Evolutionary conservation across 345 rosid species (phyloP), one percentile per base, ranked within the genome.

Genomic region (Eucalyptus coolabah): DNA sequence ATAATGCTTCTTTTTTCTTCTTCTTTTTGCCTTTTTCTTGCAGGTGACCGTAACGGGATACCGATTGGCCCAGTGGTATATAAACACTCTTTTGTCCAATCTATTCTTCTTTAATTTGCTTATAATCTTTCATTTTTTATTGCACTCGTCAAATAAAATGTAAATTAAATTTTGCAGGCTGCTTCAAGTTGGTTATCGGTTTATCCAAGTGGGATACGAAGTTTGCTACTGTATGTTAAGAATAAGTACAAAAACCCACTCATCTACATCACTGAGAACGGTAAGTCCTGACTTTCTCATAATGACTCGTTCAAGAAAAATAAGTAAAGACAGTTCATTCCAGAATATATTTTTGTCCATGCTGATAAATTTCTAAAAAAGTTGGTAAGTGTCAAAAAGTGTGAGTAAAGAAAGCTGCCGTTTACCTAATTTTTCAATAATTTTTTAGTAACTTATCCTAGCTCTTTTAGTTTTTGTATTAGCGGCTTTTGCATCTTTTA

Each of bases 21-120:
- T 24, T 24, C 12, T 24, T 56, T 24, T 56, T 56, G 12, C 10
- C 3, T 42, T 21, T 50, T n/a, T 53, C 50, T 87, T 49, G 69
- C 23, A 92, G 93, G 67, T 28, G 67, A 24, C 12, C 93, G 90
- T 9, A 87, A 91, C 23, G 91, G 92, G 56, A 42, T 89, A 18
- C 91, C 91, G 2, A 91, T 91, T 18, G 91, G 91, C 23, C 89
- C 85, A 32, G 26, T 40, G 90, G 91, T 88, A 85, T 12, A 17
- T 3, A 14, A 44, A 28, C n/a, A 44, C 14, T n/a, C 32, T 59
- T 21, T 19, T 51, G 9, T 50, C 28, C n/a, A 28, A 53, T 44
- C 15, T 82, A 10, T 28, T 19, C 15, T 34, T 9, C 44, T 5
- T 50, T 6, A 18, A 23, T 21, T 6, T 88, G 11, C 7, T 50